A percentile compares a stretch with the other conserved stretches of the same genome.
These are phyloP conservation scores for Gossypium trilobum DNA, from an alignment of 441 rosid genomes.

Conservation along the genomic window DNA sequence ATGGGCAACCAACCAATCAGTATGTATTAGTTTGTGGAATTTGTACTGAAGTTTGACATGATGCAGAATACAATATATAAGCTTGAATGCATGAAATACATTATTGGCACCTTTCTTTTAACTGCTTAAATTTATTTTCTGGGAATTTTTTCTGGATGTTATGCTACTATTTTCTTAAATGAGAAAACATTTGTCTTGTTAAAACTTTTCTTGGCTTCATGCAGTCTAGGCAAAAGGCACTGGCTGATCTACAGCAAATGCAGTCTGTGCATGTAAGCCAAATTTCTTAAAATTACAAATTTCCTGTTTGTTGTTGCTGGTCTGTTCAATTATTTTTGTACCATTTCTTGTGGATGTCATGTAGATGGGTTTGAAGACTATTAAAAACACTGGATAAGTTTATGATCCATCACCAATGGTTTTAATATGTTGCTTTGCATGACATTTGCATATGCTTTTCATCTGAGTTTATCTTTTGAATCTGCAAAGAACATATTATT, in stretches of 20 bases:
- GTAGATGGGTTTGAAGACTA: constrained; percentile 2
- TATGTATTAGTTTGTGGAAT: constrained; percentile 22
- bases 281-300: constrained; percentile 6
- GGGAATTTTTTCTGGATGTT: neutral
- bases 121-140: neutral
- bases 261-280: constrained; percentile 57
- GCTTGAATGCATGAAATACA: neutral
- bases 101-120: neutral
- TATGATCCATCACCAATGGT: neutral
- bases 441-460: neutral
- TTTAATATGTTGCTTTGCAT: neutral
- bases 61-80: neutral
- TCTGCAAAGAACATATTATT: neutral
- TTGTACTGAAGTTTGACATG: neutral
- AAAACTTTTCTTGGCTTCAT: constrained; percentile 17
- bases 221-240: constrained; percentile 80
- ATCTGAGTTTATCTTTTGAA: neutral
- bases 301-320: constrained; percentile 13
- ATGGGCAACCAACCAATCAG: constrained; percentile 77
- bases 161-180: neutral
- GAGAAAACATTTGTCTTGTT: neutral
- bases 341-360: neutral
- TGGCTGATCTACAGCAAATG: constrained; percentile 59
- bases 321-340: constrained; percentile 1
- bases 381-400: neutral